Base-by-base conservation (phyloP, 441 rosid species). In the Brassica balearica region DNA sequence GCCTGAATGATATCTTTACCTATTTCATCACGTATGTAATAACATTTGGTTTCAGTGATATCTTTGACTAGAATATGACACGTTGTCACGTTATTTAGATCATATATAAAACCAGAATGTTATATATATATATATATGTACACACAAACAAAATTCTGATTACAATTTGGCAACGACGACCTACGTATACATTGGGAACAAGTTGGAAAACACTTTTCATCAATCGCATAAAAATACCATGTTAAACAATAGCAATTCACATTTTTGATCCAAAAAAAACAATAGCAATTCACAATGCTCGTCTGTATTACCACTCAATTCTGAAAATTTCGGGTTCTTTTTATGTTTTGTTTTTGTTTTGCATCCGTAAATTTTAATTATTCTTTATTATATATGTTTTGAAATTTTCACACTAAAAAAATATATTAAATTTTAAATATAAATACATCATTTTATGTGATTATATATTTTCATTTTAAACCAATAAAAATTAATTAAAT, bases 61-160 rank as follows among this genome's bases (percentile, higher is more conserved):
- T 12, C 6, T 48, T 48, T 46, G 61, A 43, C 32, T 41, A 25
- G 5, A 59, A 59, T 15, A 29, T 29, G 55, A 59, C 73, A 78
- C 68, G 77, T 20, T 65, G 36, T 78, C 69, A 72, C 73, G 73
- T 78, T 20, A 51, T 71, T 65, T 38, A 56, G 17, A 17, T 65
- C 22, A 60, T 29, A 2, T 14, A 48, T 55, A 46, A 11, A 46
- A 46, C 53, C 53, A 46, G 4, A 46, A 46, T 46, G 53, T 46
- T 46, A 34, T 34, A 29, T 29, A 29, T 29, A 29, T 29, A 29
- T 29, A 29, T 29, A 29, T 29, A 36, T 46, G 53, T 46, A 46
- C 53, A 38, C 34, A 56, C 59, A 56, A 15, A 55, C 51, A 71
- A 34, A 71, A 15, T 12, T 29, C 29, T 29, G 72, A 34, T 32